A percentile compares a stretch with the other conserved stretches of the same genome.
phyloP scores from a whole-genome alignment of 148 eudicot genomes.

The Rhododendron ferrugineum region DNA sequence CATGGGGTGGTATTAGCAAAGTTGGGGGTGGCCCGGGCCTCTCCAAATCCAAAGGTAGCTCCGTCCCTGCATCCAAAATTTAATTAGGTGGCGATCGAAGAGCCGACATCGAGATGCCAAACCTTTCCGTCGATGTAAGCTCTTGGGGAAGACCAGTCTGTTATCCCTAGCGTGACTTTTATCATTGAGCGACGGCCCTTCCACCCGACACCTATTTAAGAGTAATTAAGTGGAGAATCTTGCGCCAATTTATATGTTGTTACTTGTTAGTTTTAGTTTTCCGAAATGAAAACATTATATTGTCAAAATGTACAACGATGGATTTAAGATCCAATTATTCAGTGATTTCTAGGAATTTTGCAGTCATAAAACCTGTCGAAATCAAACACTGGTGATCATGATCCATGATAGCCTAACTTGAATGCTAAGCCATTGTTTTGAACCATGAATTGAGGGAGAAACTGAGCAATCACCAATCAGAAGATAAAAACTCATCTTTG shows the following conservation, averaged over 20 bases:
- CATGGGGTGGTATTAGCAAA: no score
- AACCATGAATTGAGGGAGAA: background rate
- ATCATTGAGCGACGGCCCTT: no score
- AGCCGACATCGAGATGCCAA: no score
- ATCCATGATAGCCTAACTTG: background rate
- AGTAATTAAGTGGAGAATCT: background rate
- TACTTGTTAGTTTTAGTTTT: background rate
- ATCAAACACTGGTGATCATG: background rate
- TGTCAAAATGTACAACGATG: background rate
- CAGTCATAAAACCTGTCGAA: background rate
- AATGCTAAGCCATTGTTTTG: background rate
- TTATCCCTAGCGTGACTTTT: no score
- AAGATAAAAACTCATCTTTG: background rate
- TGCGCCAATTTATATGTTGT: background rate
- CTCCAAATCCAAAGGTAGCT: no score
- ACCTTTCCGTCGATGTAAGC: no score
- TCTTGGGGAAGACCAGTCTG: no score
- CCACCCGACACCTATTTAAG: no score
- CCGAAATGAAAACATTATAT: background rate
- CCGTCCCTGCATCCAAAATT: no score
- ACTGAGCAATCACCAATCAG: background rate
- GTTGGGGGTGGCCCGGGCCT: no score
- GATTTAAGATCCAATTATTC: background rate
- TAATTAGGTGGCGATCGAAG: no score
- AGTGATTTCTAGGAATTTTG: background rate